Conservation (phyloP, 257 asterid genomes). For the Cynanchum wilfordii region DNA sequence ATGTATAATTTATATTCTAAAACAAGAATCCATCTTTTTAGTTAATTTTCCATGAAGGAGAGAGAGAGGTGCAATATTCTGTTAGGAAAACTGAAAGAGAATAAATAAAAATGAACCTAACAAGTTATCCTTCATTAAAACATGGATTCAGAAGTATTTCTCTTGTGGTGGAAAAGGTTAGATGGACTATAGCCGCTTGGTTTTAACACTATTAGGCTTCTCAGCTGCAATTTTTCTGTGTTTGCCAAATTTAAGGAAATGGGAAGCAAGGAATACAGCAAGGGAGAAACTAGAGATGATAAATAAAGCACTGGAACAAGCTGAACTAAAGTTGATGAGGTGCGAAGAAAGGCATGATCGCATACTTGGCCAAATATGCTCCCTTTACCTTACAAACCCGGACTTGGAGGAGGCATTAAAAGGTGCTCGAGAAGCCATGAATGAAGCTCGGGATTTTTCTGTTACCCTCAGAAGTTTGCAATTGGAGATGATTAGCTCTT, state of each 20-base stretch:
- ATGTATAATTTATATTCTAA: background rate
- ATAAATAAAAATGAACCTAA: background rate
- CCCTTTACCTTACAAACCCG: constrained; percentile 36
- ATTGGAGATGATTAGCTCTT: constrained; percentile 22
- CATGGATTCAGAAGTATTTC: constrained; percentile 18
- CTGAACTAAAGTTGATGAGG: constrained; percentile 25
- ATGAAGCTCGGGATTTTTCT: constrained; percentile 30
- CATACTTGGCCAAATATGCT: constrained; percentile 37
- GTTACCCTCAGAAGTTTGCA: constrained; percentile 29
- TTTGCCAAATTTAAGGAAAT: constrained; percentile 23
- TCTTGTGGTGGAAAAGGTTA: background rate
- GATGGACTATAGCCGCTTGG: constrained; percentile 24
- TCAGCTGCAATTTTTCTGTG: constrained; percentile 29
- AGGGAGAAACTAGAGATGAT: constrained; percentile 25
- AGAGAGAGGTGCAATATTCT: background rate
- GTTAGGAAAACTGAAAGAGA: background rate
- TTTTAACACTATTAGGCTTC: constrained; percentile 23
- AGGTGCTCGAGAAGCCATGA: constrained; percentile 38
- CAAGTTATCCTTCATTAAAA: constrained; percentile 18
- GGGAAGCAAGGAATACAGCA: constrained; percentile 12
- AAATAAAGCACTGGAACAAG: constrained; percentile 30
- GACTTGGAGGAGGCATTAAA: constrained; percentile 33
- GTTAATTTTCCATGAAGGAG: background rate
- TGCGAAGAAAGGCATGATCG: constrained; percentile 44
- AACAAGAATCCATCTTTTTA: background rate